Evolutionary conservation across 2,329 filamentous ascomycete genomes (phyloP), one percentile per base, ranked within the genome.

Genomic region (Neonectria neomacrospora): DNA sequence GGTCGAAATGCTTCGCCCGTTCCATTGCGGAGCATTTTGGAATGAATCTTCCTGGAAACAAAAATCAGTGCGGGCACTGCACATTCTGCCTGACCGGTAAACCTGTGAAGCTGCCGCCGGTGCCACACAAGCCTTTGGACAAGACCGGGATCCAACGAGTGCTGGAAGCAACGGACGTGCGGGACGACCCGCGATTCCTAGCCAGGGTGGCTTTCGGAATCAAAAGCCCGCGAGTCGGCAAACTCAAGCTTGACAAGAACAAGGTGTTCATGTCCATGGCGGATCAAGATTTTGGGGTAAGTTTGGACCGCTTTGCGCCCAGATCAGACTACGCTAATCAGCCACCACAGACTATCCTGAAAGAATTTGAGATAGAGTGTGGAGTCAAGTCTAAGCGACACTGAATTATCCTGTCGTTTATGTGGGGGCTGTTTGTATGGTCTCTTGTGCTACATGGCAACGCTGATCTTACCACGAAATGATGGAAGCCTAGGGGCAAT

Each of bases 171-270:
- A 82, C 83, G 12, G 67, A 75, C 1, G 80, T 83, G 1, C 79
- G 85, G 2, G 85, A 90, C 50, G 88, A 90, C 70, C 80, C 88
- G 2, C 75, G 87, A 12, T 85, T 88, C 66, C 76, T 90, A 28
- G 86, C 88, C 0, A 80, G 85, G 20, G 76, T 90, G 4, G 88
- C 87, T 0, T 90, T 89, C 71, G 88, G 88, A 0, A 89, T 90
- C 70, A 80, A 78, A 47, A 90, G 86, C 67, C 88, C 88, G 0
- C 76, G 86, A 1, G 80, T 87, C 1, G 80, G 75, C 5, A 73
- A 77, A 39, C 71, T 87, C 55, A 85, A 82, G 70, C 67, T 89
- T 32, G 77, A 80, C 12, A 83, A 77, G 54, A 73, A 73, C 8
- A 34, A 63, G 0, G 79, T 84, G 0, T 89, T 88, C 70, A 82